These are phyloP conservation scores for Blastobotrys mokoenaii DNA, from an alignment of 805 yeast genomes.

Conservation along the genomic window DNA sequence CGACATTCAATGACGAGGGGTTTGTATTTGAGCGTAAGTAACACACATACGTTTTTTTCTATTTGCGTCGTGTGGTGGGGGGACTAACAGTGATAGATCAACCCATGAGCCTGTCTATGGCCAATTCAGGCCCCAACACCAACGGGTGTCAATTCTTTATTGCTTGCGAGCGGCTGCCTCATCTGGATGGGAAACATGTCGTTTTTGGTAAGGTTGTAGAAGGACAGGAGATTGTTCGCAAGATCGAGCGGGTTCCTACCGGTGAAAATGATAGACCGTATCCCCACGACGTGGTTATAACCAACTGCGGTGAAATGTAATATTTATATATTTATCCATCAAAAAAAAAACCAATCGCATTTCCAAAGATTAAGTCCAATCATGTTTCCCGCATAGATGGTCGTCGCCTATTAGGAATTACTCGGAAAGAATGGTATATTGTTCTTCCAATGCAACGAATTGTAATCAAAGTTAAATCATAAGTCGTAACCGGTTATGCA, in stretches of 20 bases:
- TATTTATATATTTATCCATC: no score
- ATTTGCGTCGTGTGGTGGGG: no score
- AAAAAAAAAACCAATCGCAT: no score
- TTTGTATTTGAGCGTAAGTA: conserved; percentile 28
- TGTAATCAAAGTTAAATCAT: no score
- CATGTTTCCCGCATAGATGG: conserved; percentile 32
- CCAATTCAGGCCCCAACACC: conserved; percentile 53
- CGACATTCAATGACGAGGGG: conserved; percentile 38
- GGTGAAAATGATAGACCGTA: conserved; percentile 26
- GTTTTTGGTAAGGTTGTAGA: conserved; percentile 43
- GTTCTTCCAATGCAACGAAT: no score
- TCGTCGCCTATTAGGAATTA: background rate
- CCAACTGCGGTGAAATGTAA: conserved; percentile 33
- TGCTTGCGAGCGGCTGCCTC: conserved; percentile 28
- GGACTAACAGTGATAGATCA: conserved; percentile 4
- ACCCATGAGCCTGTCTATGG: conserved; percentile 38
- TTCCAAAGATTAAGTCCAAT: conserved; percentile 84
- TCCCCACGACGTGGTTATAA: conserved; percentile 24
- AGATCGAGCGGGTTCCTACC: conserved; percentile 25
- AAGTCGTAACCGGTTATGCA: no score
- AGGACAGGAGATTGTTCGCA: conserved; percentile 28
- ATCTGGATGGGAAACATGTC: conserved; percentile 40
- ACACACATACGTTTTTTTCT: background rate
- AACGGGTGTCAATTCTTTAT: conserved; percentile 56
- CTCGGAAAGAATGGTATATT: no score